phyloP scores from a whole-genome alignment of 2,329 filamentous ascomycete species.

The Lojkania enalia region DNA sequence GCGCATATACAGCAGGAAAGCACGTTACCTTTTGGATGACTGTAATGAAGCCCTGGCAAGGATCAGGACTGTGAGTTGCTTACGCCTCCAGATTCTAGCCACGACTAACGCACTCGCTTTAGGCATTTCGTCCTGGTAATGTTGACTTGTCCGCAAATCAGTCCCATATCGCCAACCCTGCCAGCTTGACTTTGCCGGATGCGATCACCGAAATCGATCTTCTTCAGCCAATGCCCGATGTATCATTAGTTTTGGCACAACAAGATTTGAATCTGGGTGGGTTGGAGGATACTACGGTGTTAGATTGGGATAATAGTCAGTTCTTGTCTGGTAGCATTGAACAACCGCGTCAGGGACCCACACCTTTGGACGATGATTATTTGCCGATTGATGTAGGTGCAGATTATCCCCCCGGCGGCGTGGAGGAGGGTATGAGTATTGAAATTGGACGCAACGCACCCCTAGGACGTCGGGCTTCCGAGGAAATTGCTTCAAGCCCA shows the following conservation, averaged over 20 bases:
- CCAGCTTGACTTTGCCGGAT: constrained; percentile 86
- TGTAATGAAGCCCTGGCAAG: constrained; percentile 97
- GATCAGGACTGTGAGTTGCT: constrained; percentile 82
- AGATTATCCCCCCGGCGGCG: constrained; percentile 30
- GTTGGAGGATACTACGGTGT: constrained; percentile 48
- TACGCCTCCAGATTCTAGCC: constrained; percentile 22
- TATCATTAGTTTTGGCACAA: constrained; percentile 79
- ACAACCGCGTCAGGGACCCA: constrained; percentile 54
- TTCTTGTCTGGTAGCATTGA: constrained; percentile 72
- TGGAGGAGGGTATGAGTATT: constrained; percentile 61
- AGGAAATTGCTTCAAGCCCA: constrained; percentile 49
- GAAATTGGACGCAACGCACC: constrained; percentile 90
- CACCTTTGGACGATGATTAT: constrained; percentile 59
- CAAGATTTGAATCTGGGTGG: constrained; percentile 54
- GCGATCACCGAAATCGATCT: constrained; percentile 91
- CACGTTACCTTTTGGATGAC: constrained; percentile 92
- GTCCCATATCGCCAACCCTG: constrained; percentile 77
- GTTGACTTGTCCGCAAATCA: constrained; percentile 87
- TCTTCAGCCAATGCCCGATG: constrained; percentile 76
- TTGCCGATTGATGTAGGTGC: constrained; percentile 69
- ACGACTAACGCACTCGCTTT: constrained; percentile 20
- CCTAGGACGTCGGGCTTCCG: constrained; percentile 50
- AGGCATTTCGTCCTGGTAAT: constrained; percentile 96
- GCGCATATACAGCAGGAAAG: constrained; percentile 96
- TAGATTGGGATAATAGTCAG: constrained; percentile 70